Evolutionary conservation across 2,329 filamentous ascomycete genomes (phyloP), one percentile per base, ranked within the genome.

Genomic region (Paracorniculantispora psalliotae): DNA sequence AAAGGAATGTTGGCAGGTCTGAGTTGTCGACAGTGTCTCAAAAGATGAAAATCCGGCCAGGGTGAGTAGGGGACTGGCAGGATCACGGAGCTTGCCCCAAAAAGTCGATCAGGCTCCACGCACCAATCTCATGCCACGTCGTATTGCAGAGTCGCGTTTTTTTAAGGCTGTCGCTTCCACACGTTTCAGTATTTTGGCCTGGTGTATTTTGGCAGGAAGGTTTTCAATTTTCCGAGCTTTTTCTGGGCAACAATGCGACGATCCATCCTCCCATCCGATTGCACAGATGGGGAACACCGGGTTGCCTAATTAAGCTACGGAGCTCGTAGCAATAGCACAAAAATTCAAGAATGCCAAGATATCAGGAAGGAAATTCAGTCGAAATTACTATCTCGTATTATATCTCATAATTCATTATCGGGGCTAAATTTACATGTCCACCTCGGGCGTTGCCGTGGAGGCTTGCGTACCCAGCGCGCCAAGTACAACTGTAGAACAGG

Each of bases 401-500:
- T n/a, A 19, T 3, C 3, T 21, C 17, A 19, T 21, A 17, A 17
- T 50, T 13, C n/a, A 23, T 25, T 12, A 33, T 35, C 28, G 23
- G 10, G 19, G 17, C 37, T 5, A 17, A n/a, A 17, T 17, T 12
- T 17, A 33, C n/a, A 6, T 23, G 25, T 13, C 23, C 2, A 6
- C 19, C 4, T 17, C 3, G 12, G n/a, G 13, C n/a, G n/a, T n/a
- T 10, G 17, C 28, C 8, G 30, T 15, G 4, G 48, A 2, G 21
- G 33, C 35, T 30, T 47, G 41, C 4, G 63, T 65, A 19, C 60
- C 61, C 23, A 67, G 46, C 37, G 65, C 66, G 12, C 63, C 66
- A 52, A 70, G 39, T 0, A 59, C 65, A 6, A 69, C 55, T 4
- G 61, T 67, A 1, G 61, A 60, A 50, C 68, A 71, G 1, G 63